Evolutionary conservation across 257 asterid species (phyloP), one percentile per base, ranked within the genome.

Genomic region (Salvia splendens): DNA sequence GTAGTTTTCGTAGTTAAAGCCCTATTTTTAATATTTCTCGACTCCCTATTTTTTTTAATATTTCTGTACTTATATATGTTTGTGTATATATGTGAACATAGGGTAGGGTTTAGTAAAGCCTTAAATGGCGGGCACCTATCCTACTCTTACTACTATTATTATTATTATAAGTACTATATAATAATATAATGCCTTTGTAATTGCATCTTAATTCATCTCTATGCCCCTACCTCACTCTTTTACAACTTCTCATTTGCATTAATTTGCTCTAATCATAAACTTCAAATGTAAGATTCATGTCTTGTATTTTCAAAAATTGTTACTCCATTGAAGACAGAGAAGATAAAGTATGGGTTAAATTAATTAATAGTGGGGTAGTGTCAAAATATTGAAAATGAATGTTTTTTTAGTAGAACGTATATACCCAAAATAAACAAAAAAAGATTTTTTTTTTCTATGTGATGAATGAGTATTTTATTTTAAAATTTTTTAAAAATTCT

Each of bases 51-150:
- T 46, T 12, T 5, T 6, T 41, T 20, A 12, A 14, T 56, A 45
- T 32, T 32, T 57, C 7, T 8, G 9, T 20, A 40, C 14, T 17
- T 9, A 55, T n/a, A n/a, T n/a, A n/a, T 45, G 7, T 68, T 60
- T 8, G 6, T 69, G 52, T 54, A 20, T 64, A 3, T 64, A 64
- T 50, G 49, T 48, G 65, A 32, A 38, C 65, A 63, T 64, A 68
- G 67, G 61, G 67, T 54, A 59, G 73, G 74, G 70, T 49, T 68
- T 72, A 63, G 61, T 68, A 83, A 86, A 86, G 91, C 96, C 96
- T 83, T 86, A 79, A 87, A 87, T 79, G 73, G 80, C 89, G 92
- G 96, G 92, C 87, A 82, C 84, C 92, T 83, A 84, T 84, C 81
- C 84, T 77, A 83, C 78, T 53, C 67, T 78, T 71, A 59, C 73